These are phyloP conservation scores for Ajuga reptans DNA, from an alignment of 305 asterid species.

Conservation along the genomic window DNA sequence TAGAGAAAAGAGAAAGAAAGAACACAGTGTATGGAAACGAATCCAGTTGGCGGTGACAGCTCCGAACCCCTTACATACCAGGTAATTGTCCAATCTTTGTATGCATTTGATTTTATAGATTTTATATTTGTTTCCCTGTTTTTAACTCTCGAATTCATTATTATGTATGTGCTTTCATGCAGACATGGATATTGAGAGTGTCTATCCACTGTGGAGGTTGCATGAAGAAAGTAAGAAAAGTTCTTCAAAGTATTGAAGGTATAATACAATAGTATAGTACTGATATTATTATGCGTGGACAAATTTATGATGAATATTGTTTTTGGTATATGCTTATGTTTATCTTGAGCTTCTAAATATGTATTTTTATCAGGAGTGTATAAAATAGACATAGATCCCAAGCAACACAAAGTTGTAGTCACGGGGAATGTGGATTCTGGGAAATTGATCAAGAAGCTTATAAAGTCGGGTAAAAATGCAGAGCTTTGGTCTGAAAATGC, in stretches of 20 bases:
- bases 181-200: constrained; percentile 61
- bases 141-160: not conserved
- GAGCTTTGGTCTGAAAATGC: constrained; percentile 39
- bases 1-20: too few species aligned
- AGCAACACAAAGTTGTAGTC: constrained; percentile 46
- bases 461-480: constrained; percentile 45
- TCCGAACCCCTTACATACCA: constrained; percentile 40
- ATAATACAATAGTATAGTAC: not conserved
- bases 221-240: constrained; percentile 60
- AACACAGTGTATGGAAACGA: constrained; percentile 32
- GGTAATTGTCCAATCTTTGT: constrained; percentile 17
- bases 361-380: constrained; percentile 40
- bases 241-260: constrained; percentile 58
- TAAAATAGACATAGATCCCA: constrained; percentile 44
- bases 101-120: not conserved
- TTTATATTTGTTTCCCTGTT: not conserved
- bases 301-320: too few species aligned
- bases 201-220: constrained; percentile 64
- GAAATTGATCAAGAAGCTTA: constrained; percentile 42
- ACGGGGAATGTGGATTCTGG: constrained; percentile 48
- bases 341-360: not conserved
- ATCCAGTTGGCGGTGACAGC: constrained; percentile 27
- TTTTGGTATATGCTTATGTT: not conserved
- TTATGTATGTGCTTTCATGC: constrained; percentile 15
- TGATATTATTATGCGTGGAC: too few species aligned